phyloP scores from a whole-genome alignment of 495 filamentous ascomycete genomes.

The Paragyromitra xinjiangensis region DNA sequence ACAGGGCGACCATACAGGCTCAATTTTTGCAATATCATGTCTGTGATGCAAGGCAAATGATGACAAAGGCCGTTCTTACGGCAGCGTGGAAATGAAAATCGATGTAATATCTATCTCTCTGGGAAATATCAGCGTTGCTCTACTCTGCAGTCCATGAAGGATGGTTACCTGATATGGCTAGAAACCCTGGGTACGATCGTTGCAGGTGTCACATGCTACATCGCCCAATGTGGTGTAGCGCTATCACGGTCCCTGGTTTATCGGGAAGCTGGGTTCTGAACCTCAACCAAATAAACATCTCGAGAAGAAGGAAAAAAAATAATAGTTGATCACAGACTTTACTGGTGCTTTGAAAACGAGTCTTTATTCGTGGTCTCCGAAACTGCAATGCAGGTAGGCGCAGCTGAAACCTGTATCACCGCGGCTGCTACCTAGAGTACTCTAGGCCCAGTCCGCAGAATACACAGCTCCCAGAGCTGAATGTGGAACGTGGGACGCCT shows the following conservation, averaged over 20 bases:
- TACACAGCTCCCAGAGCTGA: conserved; percentile 8
- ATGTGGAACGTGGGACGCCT: conserved; percentile 20
- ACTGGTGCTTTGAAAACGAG: not conserved
- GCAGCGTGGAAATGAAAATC: not conserved
- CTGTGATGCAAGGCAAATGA: not conserved
- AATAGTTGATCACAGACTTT: not conserved
- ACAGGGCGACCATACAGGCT: not conserved
- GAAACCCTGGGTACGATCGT: not conserved
- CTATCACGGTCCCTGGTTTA: not conserved
- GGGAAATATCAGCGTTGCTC: not conserved
- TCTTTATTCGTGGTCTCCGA: not conserved
- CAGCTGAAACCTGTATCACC: not conserved
- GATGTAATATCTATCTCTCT: not conserved
- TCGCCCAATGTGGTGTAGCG: not conserved
- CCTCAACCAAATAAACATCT: conserved; percentile 1
- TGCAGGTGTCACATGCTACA: not conserved
- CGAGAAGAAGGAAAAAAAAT: not conserved
- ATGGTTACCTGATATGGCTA: not conserved
- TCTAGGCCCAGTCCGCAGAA: conserved; percentile 11
- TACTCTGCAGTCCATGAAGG: not conserved
- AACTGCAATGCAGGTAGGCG: not conserved
- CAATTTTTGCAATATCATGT: not conserved
- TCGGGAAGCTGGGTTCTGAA: not conserved
- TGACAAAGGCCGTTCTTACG: not conserved
- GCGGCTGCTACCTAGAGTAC: not conserved